A percentile compares a stretch with the other conserved stretches of the same genome.
Evolutionary conservation across 1,284 basidiomycete species (phyloP).

Genomic region (Leucoagaricus sp.): DNA sequence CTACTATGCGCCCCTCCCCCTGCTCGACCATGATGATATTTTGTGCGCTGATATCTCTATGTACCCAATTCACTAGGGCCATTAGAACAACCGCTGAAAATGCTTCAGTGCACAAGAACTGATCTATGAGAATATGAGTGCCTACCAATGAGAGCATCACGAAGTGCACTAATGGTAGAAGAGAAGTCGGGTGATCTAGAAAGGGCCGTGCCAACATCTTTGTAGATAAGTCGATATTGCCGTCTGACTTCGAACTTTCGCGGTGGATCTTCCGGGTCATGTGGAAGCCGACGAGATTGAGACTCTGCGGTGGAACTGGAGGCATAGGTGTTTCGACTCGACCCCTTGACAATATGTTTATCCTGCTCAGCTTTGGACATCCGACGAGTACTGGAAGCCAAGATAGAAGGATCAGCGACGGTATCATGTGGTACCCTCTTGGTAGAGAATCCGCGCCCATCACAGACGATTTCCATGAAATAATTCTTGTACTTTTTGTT

Average conservation of each 20-base stretch:
- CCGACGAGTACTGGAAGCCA: background rate
- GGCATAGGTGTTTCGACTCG: too few relatives aligned
- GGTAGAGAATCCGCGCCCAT: background rate
- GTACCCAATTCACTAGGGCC: slow-evolving; percentile 21
- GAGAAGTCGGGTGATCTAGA: background rate
- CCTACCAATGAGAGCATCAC: slow-evolving; percentile 18
- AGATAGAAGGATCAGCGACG: background rate
- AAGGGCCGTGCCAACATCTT: slow-evolving; percentile 10
- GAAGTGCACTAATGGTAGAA: slow-evolving; percentile 10
- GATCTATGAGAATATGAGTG: background rate
- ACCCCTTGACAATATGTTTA: background rate
- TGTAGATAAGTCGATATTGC: slow-evolving; percentile 20
- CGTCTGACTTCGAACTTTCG: slow-evolving; percentile 5
- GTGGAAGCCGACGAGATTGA: too few relatives aligned
- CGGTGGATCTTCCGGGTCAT: background rate
- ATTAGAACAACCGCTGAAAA: slow-evolving; percentile 19
- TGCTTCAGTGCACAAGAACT: background rate
- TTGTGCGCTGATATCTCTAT: slow-evolving; percentile 25
- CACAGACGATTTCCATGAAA: background rate
- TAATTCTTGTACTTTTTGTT: background rate
- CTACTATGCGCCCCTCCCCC: background rate
- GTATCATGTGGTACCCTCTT: background rate
- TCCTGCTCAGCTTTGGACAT: background rate
- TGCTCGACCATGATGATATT: slow-evolving; percentile 22
- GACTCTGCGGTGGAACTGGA: too few relatives aligned